phyloP scores from a whole-genome alignment of 2,329 filamentous ascomycete genomes.

The Neophaeococcomyces mojaviensis region DNA sequence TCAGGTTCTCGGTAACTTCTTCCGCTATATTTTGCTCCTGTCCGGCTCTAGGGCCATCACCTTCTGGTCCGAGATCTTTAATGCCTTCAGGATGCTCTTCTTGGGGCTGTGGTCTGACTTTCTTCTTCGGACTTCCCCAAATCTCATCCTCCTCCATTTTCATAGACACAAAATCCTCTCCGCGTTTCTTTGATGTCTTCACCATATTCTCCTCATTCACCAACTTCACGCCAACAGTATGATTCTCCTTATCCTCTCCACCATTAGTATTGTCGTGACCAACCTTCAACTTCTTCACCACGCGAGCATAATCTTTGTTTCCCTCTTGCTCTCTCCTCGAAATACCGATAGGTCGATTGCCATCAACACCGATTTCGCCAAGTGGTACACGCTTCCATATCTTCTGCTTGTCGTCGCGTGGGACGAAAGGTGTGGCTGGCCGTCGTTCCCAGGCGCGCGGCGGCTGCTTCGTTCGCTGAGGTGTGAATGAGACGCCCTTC shows the following conservation, averaged over 20 bases:
- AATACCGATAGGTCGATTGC: conserved; percentile 8
- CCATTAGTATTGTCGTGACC: background rate
- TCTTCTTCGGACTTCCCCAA: conserved; percentile 11
- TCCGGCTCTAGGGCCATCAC: background rate
- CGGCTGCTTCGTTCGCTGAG: conserved; percentile 27
- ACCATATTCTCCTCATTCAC: background rate
- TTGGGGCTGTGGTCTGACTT: background rate
- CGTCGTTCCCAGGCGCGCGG: conserved; percentile 40
- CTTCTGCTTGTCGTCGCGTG: conserved; percentile 35
- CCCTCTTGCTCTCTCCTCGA: conserved; percentile 13
- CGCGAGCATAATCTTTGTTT: conserved; percentile 9
- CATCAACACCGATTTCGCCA: conserved; percentile 7
- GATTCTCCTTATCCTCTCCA: conserved; percentile 19
- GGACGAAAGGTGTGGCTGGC: conserved; percentile 34
- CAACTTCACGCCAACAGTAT: conserved; percentile 1
- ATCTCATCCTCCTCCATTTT: conserved; percentile 9
- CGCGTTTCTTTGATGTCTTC: background rate
- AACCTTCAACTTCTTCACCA: conserved; percentile 19
- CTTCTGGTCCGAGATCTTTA: background rate
- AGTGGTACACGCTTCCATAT: conserved; percentile 38
- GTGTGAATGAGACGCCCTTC: conserved; percentile 29
- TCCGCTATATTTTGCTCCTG: background rate
- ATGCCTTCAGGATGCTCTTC: background rate
- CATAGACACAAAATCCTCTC: background rate
- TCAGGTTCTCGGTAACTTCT: too few relatives aligned